phyloP scores from a whole-genome alignment of 495 filamentous ascomycete genomes.

The Saxophila tyrrhenica region DNA sequence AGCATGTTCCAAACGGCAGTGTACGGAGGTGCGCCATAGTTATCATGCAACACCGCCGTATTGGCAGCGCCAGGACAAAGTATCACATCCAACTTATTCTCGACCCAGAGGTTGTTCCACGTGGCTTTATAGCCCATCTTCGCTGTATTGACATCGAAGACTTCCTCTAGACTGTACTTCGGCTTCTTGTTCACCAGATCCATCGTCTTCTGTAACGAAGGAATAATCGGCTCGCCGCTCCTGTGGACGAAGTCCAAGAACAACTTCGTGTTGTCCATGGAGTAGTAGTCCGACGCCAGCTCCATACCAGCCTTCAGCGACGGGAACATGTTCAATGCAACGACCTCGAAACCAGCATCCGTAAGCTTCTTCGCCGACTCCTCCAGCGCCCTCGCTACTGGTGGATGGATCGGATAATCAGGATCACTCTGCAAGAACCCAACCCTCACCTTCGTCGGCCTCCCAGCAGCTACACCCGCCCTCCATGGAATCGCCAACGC shows the following conservation, averaged over 20 bases:
- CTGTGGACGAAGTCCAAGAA: not conserved
- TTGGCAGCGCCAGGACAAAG: not conserved
- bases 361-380: conserved; percentile 30
- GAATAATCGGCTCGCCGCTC: not conserved
- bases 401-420: conserved; percentile 57
- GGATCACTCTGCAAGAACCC: conserved; percentile 61
- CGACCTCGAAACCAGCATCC: not conserved
- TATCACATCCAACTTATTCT: not conserved
- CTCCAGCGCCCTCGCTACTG: conserved; percentile 48
- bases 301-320: not conserved
- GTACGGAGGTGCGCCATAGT: not conserved
- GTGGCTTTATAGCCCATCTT: not conserved
- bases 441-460: conserved; percentile 24
- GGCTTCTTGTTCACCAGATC: not conserved
- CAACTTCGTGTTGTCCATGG: not conserved
- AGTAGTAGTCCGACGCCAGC: not conserved
- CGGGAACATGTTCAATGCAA: not conserved
- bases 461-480: not conserved
- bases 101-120: not conserved
- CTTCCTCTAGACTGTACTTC: not conserved
- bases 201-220: not conserved
- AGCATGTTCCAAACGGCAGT: not conserved
- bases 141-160: not conserved
- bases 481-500: conserved; percentile 14
- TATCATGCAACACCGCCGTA: not conserved